phyloP scores from a whole-genome alignment of 2,329 filamentous ascomycete genomes.

The Beauveria caledonica region DNA sequence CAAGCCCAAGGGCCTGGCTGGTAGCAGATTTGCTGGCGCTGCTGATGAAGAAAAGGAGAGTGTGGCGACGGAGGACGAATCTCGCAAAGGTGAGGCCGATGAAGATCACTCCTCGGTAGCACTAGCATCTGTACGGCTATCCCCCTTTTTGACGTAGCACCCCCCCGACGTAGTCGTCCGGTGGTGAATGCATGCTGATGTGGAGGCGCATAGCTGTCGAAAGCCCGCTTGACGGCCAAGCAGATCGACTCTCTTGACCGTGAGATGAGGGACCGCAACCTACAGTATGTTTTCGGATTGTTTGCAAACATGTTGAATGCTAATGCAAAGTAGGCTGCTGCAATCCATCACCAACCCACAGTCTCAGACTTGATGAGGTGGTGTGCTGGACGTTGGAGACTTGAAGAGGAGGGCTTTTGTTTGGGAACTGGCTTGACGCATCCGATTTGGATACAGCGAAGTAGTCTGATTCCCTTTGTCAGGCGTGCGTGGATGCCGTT shows the following conservation, averaged over 20 bases:
- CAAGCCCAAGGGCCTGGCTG: constrained; percentile 42
- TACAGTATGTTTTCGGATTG: constrained; percentile 27
- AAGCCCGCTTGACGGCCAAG: constrained; percentile 36
- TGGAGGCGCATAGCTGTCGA: constrained; percentile 31
- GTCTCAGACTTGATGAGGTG: constrained; percentile 4
- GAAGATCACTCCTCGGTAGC: constrained; percentile 57
- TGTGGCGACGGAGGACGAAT: constrained; percentile 26
- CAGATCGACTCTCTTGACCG: constrained; percentile 46
- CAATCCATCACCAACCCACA: constrained; percentile 16
- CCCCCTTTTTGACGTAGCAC: constrained; percentile 36
- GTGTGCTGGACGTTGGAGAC: background rate
- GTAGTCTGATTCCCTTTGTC: background rate
- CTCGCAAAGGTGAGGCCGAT: constrained; percentile 50
- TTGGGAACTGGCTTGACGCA: background rate
- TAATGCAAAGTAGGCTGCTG: constrained; percentile 12
- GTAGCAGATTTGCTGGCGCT: constrained; percentile 44
- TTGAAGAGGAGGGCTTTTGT: background rate
- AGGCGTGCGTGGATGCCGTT: background rate
- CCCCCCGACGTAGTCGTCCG: background rate
- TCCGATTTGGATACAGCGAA: background rate
- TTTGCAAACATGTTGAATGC: background rate
- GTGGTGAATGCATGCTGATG: constrained; percentile 10
- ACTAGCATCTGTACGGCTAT: constrained; percentile 58
- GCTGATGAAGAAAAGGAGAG: constrained; percentile 24
- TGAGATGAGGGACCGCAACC: constrained; percentile 48